Evolutionary conservation across 2,329 filamentous ascomycete genomes (phyloP).

Genomic region (Falciphora oryzae): DNA sequence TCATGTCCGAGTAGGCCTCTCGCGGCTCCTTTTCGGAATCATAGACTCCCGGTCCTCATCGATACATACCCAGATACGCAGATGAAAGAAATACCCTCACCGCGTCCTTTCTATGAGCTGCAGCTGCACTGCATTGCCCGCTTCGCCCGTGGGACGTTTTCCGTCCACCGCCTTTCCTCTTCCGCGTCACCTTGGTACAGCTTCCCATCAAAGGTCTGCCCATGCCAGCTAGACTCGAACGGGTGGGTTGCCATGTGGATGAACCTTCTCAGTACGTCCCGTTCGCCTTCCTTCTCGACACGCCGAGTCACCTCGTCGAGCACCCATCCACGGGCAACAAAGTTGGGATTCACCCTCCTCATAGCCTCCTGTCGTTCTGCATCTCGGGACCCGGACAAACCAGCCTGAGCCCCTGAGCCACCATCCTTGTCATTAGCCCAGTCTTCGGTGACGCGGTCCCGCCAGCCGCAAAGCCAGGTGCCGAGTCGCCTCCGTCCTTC

Average conservation of each 20-base stretch:
- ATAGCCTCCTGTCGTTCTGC: constrained; percentile 63
- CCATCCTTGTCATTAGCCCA: constrained; percentile 47
- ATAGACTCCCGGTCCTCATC: no score
- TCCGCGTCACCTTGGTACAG: constrained; percentile 53
- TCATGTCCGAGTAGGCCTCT: not conserved
- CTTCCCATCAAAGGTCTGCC: constrained; percentile 39
- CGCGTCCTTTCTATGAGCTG: constrained; percentile 58
- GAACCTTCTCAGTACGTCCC: constrained; percentile 68
- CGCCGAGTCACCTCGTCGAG: constrained; percentile 87
- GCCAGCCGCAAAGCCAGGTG: constrained; percentile 79
- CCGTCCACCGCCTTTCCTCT: constrained; percentile 78
- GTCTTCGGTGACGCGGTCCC: constrained; percentile 64
- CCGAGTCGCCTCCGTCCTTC: constrained; percentile 62
- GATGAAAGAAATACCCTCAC: not conserved
- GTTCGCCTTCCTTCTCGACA: constrained; percentile 78
- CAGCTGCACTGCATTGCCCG: constrained; percentile 92
- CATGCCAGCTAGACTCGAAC: constrained; percentile 73
- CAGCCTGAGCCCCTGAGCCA: not conserved
- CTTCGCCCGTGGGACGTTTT: constrained; percentile 73
- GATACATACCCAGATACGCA: not conserved
- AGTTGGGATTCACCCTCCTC: constrained; percentile 88
- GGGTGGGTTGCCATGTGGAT: constrained; percentile 82
- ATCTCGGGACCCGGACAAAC: constrained; percentile 32
- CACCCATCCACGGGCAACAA: constrained; percentile 85
- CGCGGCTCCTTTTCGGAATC: no score